phyloP scores from a whole-genome alignment of 2,329 filamentous ascomycete species.

The Pyrenochaeta sp. region DNA sequence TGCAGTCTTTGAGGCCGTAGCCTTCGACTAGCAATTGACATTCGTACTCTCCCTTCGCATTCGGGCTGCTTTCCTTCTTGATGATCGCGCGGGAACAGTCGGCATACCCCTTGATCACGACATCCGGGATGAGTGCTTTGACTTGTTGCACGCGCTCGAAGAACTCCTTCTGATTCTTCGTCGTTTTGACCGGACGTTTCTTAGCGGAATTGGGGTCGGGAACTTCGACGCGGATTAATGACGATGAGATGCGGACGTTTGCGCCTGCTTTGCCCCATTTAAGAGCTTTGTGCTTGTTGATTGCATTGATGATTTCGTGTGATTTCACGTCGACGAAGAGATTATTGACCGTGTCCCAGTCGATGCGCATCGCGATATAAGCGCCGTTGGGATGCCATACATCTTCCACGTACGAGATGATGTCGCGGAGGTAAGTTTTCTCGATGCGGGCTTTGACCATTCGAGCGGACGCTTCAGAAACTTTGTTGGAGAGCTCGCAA shows the following conservation, averaged over 20 bases:
- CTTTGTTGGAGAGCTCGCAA: conserved; percentile 81
- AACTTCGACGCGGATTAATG: conserved; percentile 76
- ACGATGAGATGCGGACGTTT: conserved; percentile 48
- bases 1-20: conserved; percentile 87
- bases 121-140: conserved; percentile 79
- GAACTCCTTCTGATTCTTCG: conserved; percentile 64
- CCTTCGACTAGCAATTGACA: conserved; percentile 81
- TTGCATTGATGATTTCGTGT: conserved; percentile 76
- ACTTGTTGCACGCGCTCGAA: conserved; percentile 84
- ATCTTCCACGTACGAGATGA: conserved; percentile 83
- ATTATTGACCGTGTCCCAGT: conserved; percentile 78
- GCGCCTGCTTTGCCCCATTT: conserved; percentile 76
- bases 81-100: conserved; percentile 89
- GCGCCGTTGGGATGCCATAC: conserved; percentile 81
- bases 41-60: conserved; percentile 69
- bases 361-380: conserved; percentile 82
- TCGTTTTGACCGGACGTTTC: conserved; percentile 39
- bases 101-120: conserved; percentile 90
- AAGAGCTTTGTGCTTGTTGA: conserved; percentile 82
- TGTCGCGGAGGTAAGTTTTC: conserved; percentile 88
- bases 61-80: conserved; percentile 75
- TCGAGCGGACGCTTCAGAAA: conserved; percentile 79
- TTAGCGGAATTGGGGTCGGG: conserved; percentile 54
- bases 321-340: conserved; percentile 83
- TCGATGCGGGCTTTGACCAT: conserved; percentile 94